Conservation (phyloP, 257 asterid species). For the Fraxinus quadrangulata region DNA sequence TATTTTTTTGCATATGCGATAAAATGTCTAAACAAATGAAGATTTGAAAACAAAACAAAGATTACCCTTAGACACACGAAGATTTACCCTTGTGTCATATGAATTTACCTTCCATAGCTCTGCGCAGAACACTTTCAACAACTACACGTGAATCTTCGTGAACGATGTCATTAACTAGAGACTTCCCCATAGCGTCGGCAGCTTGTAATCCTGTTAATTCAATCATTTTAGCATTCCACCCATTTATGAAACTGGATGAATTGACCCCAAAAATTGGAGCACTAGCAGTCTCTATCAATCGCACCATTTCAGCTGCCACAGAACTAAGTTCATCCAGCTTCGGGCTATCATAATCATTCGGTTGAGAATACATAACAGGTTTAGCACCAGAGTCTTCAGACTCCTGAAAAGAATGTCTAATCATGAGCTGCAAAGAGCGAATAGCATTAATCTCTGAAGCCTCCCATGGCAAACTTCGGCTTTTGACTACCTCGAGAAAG, state of each 20-base stretch:
- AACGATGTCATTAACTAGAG: slow-evolving; percentile 41
- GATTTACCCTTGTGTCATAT: neutral
- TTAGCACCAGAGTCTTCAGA: slow-evolving; percentile 32
- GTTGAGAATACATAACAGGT: slow-evolving; percentile 21
- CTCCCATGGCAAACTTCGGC: slow-evolving; percentile 64
- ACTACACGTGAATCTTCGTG: slow-evolving; percentile 52
- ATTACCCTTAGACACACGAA: neutral
- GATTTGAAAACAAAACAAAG: neutral
- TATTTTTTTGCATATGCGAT: neutral
- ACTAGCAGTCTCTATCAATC: slow-evolving; percentile 60
- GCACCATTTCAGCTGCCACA: slow-evolving; percentile 52
- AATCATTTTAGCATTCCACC: slow-evolving; percentile 68
- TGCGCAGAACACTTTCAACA: slow-evolving; percentile 37
- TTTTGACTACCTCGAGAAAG: slow-evolving; percentile 62
- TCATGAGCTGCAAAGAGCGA: slow-evolving; percentile 64
- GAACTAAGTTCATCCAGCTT: slow-evolving; percentile 44
- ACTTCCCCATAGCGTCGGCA: slow-evolving; percentile 55
- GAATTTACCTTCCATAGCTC: slow-evolving; percentile 58
- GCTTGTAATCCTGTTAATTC: slow-evolving; percentile 58
- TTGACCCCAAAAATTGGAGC: slow-evolving; percentile 74
- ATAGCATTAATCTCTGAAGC: slow-evolving; percentile 58
- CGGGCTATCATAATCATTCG: slow-evolving; percentile 20
- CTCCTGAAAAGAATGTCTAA: slow-evolving; percentile 50
- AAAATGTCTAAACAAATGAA: neutral
- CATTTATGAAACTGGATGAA: slow-evolving; percentile 53